Evolutionary conservation across 768 basidiomycete genomes (phyloP), one percentile per base, ranked within the genome.

Genomic region (Phanerochaete carnosa): DNA sequence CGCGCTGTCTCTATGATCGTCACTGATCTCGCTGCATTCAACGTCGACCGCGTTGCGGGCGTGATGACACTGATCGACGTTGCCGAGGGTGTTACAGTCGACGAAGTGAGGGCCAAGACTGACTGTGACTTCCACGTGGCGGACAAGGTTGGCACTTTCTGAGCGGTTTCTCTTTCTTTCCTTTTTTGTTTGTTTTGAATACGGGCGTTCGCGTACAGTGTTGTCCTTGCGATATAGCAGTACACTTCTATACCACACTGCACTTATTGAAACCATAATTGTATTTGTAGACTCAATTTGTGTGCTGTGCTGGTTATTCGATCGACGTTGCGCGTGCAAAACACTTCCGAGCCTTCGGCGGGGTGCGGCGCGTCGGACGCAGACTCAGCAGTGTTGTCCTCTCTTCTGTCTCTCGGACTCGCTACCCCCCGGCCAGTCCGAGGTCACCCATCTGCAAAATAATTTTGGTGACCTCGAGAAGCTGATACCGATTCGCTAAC

Each of bases 11-110:
- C 90, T 76, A 85, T 86, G 63, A 95, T 97, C 70, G 85, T 97
- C 74, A 96, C 94, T 1, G 95, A 97, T 68, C 79, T 95, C 53
- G 89, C 86, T 12, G 93, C 93, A 45, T 97, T 97, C 74, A 79
- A 89, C 53, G 90, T 96, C 26, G 89, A 96, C 73, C 81, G 93
- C 52, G 76, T 75, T 59, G 83, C 80, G 30, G 91, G 93, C 19
- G 79, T 78, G 66, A 76, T 97, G 72, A 83, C 83, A 51, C 76
- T 97, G 66, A 84, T 82, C 51, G 95, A 96, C 72, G 69, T 95
- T 52, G 92, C 92, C 19, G 85, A 90, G 66, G 94, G 93, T 9
- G 85, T 87, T 19, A 86, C 86, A 9, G 70, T 95, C 54, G 92
- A 92, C 46, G 91, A 95, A 70, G 83, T 96, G 45, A 83, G 79